A percentile compares a stretch with the other conserved stretches of the same genome.
These are phyloP conservation scores for Chamaecrista fasciculata DNA, from an alignment of 306 rosid species.

Conservation along the genomic window DNA sequence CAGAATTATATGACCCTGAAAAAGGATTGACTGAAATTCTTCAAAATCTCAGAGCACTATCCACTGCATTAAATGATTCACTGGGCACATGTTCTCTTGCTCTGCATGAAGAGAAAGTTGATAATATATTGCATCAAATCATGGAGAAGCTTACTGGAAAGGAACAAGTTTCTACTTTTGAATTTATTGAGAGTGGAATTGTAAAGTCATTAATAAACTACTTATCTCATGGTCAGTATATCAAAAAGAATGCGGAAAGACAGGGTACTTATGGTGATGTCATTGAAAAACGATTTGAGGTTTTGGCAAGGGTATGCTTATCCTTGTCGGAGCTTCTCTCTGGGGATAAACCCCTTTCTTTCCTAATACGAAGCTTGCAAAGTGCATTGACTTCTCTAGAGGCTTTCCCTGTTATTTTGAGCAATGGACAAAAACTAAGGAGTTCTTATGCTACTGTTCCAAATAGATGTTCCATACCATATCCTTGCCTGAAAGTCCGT, in stretches of 20 bases:
- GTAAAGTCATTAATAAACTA: conserved; percentile 69
- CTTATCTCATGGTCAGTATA: conserved; percentile 63
- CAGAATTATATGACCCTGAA: conserved; percentile 62
- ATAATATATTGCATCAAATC: conserved; percentile 53
- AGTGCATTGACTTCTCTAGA: conserved; percentile 81
- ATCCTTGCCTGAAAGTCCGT: conserved; percentile 72
- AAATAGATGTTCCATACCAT: conserved; percentile 47
- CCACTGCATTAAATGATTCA: conserved; percentile 55
- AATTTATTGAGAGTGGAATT: conserved; percentile 90
- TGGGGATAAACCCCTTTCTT: conserved; percentile 47
- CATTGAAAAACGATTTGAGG: conserved; percentile 77
- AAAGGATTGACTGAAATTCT: conserved; percentile 77
- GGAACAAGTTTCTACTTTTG: conserved; percentile 94
- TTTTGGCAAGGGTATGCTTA: conserved; percentile 60
- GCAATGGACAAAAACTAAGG: conserved; percentile 54
- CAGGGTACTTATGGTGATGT: conserved; percentile 38
- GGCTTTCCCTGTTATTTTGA: conserved; percentile 75
- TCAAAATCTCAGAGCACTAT: conserved; percentile 63
- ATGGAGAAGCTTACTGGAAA: conserved; percentile 68
- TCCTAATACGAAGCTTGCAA: conserved; percentile 66
- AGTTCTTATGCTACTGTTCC: conserved; percentile 71
- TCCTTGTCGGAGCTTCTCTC: conserved; percentile 46
- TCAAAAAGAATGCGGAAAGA: conserved; percentile 38
- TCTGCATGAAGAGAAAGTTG: conserved; percentile 55
- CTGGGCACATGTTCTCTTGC: conserved; percentile 39